Evolutionary conservation across 768 basidiomycete species (phyloP), one percentile per base, ranked within the genome.

Genomic region (Thelephora ganbajun): DNA sequence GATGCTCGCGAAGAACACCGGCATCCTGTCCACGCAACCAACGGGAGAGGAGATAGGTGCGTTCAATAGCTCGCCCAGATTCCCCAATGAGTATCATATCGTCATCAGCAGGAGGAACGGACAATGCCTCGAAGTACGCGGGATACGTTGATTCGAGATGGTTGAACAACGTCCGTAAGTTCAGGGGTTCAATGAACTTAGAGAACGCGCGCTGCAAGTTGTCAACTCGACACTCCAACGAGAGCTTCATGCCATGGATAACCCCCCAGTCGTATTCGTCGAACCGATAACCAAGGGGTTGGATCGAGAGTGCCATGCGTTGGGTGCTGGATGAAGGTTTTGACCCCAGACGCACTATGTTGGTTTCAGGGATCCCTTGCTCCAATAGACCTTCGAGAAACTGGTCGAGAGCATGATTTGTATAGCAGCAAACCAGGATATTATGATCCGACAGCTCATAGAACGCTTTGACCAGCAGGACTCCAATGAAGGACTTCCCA

Each of bases 401-500:
- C 45, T 82, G 76, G 51, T 84, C 82, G 0, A 85, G 69, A 0
- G 83, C 82, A 42, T 85, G 83, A 49, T 85, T 85, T 1, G 82
- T 85, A 51, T 75, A 83, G 52, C 80, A 83, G n/a, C 81, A 76
- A 1, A 83, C 79, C 3, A 84, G 70, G 16, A 85, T 81, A 0
- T 57, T 74, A 45, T 68, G 64, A 0, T 54, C 14, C 0, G 73
- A 72, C 47, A 61, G 59, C 12, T 74, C 68, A 43, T 81, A 70
- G 3, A 82, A 59, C 3, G 70, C 63, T 53, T 82, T 83, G 0
- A 78, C 79, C 0, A 83, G 61, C 1, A 83, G 64, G 0, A 78
- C 78, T 0, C 83, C 82, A 18, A 84, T 77, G 56, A 82, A 82
- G 0, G 80, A 82, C 49, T 85, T 85, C 1, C 82, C 83, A 0